Base-by-base conservation (phyloP, 768 basidiomycete species). In the Lactifluus volemus region DNA sequence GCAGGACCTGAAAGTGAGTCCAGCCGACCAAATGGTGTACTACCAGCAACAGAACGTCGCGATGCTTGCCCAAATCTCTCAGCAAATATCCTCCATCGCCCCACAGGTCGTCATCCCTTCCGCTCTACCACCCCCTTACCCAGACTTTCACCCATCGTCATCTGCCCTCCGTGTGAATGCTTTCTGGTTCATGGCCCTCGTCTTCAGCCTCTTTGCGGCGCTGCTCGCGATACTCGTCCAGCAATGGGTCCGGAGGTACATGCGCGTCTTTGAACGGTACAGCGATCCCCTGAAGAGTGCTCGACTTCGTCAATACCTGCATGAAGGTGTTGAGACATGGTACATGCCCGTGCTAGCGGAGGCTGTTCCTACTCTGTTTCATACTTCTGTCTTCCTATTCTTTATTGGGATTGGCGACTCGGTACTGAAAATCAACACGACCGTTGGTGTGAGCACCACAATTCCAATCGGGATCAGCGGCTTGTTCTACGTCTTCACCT, bases 321-420 rank as follows among this genome's bases (percentile, higher is more conserved):
- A 74, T 59, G 70, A 73, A 44, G 76, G 76, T 19, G 61, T 79
- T 25, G 70, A 73, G 21, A 68, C 63, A 48, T 81, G 78, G 67
- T 67, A 69, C 10, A 74, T 81, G 70, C n/a, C n/a, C n/a, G n/a
- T n/a, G n/a, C n/a, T n/a, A n/a, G n/a, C n/a, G n/a, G n/a, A n/a
- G n/a, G n/a, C n/a, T n/a, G n/a, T n/a, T n/a, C n/a, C n/a, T n/a
- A n/a, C n/a, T n/a, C n/a, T n/a, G n/a, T n/a, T n/a, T n/a, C n/a
- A n/a, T n/a, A n/a, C n/a, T n/a, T n/a, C n/a, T n/a, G n/a, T n/a
- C n/a, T n/a, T n/a, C n/a, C n/a, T n/a, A n/a, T n/a, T n/a, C n/a
- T n/a, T n/a, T n/a, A n/a, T n/a, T n/a, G n/a, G n/a, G n/a, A n/a
- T 83, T 32, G 68, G 79, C 49, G 72, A 74, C 19, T 79, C 81